These are phyloP conservation scores for Aquilaria agallochum DNA, from an alignment of 441 rosid species.

Conservation along the genomic window DNA sequence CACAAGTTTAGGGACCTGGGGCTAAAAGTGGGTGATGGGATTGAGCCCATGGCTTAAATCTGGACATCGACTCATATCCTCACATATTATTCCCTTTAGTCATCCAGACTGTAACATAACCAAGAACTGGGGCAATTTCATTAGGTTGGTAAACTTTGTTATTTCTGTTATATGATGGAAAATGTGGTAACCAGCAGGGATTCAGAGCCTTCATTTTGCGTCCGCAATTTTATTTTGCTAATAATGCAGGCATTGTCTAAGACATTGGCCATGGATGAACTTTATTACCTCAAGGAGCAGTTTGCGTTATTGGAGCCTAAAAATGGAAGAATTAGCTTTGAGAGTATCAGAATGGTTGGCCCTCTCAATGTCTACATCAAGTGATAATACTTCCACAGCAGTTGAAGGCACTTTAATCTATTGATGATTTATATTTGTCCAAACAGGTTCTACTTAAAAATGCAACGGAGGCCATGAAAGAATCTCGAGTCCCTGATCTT, in stretches of 20 bases:
- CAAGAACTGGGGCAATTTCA: no score
- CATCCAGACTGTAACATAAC: no score
- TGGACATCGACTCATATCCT: no score
- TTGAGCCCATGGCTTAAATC: no score
- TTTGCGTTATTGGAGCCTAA: conserved; percentile 73
- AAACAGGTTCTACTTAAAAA: conserved; percentile 73
- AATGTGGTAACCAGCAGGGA: no score
- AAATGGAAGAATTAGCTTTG: conserved; percentile 57
- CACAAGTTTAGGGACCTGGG: no score
- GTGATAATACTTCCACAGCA: neutral
- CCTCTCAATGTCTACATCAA: conserved; percentile 2
- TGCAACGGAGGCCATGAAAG: conserved; percentile 91
- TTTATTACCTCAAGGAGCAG: conserved; percentile 60
- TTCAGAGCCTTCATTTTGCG: no score
- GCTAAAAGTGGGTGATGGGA: no score
- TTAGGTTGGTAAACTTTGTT: no score
- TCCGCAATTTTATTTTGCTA: conserved; percentile 1
- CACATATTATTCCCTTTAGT: no score
- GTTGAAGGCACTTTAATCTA: neutral
- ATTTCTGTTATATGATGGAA: no score
- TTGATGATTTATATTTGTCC: conserved; percentile 21
- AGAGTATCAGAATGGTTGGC: conserved; percentile 59
- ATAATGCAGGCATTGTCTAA: conserved; percentile 75
- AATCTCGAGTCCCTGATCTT: conserved; percentile 69
- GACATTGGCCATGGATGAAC: conserved; percentile 65